Conservation (phyloP, 1,139 yeast genomes). For the Suhomyces chickasaworum region DNA sequence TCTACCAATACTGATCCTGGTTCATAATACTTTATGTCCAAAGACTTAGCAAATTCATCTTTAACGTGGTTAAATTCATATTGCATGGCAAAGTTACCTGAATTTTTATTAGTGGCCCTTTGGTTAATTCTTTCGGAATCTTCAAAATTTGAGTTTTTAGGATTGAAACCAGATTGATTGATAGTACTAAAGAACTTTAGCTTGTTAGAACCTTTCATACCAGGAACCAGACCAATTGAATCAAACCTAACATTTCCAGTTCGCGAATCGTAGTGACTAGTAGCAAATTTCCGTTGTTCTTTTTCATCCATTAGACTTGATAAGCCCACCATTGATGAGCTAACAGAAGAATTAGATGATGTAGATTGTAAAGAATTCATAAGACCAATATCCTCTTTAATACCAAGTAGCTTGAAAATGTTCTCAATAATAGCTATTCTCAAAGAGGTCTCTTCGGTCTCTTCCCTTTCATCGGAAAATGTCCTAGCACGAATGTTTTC, state of each 20-base stretch:
- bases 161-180: slow-evolving; percentile 19
- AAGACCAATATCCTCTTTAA: slow-evolving; percentile 41
- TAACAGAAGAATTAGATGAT: slow-evolving; percentile 26
- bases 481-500: slow-evolving; percentile 38
- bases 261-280: slow-evolving; percentile 23
- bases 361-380: slow-evolving; percentile 11
- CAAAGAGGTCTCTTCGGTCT: slow-evolving; percentile 72
- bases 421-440: slow-evolving; percentile 74
- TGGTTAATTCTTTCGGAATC: not conserved
- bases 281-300: slow-evolving; percentile 6
- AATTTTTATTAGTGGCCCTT: not conserved
- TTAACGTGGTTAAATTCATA: slow-evolving; percentile 49
- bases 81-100: not conserved
- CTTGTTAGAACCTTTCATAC: slow-evolving; percentile 13
- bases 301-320: slow-evolving; percentile 27
- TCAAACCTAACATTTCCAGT: slow-evolving; percentile 24
- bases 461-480: slow-evolving; percentile 64
- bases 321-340: slow-evolving; percentile 34
- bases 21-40: slow-evolving; percentile 58
- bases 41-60: slow-evolving; percentile 61
- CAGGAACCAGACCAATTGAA: slow-evolving; percentile 22
- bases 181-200: slow-evolving; percentile 35
- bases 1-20: slow-evolving; percentile 60
- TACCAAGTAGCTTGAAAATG: slow-evolving; percentile 71
- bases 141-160: not conserved